phyloP scores from a whole-genome alignment of 352 stramenopile species.

The Phytophthora crassamura region DNA sequence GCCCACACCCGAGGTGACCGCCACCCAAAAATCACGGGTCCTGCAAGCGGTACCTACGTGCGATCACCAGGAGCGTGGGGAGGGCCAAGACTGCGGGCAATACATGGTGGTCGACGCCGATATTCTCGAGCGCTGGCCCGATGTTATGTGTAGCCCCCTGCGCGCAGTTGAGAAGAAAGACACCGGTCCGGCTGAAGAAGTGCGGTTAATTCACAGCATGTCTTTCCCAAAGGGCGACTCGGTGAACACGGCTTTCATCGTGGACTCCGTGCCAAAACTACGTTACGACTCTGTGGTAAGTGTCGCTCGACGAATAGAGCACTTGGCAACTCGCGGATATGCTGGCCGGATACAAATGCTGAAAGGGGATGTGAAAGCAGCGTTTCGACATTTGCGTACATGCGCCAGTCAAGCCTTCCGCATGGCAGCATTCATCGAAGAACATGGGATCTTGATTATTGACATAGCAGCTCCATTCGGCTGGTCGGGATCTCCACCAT shows the following conservation, averaged over 20 bases:
- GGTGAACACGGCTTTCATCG: conserved; percentile 6
- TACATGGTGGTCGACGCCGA: conserved; percentile 16
- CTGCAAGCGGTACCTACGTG: conserved; percentile 1
- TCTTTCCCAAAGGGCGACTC: conserved; percentile 10
- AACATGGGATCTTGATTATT: conserved; percentile 4
- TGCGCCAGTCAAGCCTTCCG: conserved; percentile 5
- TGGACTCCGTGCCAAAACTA: conserved; percentile 7
- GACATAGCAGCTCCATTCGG: conserved; percentile 23
- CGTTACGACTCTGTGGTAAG: conserved; percentile 18
- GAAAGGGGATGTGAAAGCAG: conserved; percentile 23
- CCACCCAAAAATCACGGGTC: conserved; percentile 14
- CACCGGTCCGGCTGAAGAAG: conserved; percentile 4
- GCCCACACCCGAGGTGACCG: background rate
- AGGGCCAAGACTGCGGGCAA: conserved; percentile 20
- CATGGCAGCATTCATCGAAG: conserved; percentile 7
- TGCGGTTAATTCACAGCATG: conserved; percentile 24
- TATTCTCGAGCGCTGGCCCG: conserved; percentile 9
- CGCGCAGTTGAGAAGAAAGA: conserved; percentile 29
- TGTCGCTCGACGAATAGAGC: conserved; percentile 4
- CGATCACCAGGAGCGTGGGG: conserved; percentile 7
- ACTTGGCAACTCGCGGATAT: background rate
- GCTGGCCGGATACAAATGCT: conserved; percentile 1
- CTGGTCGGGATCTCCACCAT: conserved; percentile 16
- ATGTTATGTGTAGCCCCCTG: conserved; percentile 13
- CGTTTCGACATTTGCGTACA: conserved; percentile 11